Evolutionary conservation across 1,139 yeast species (phyloP).

Genomic region (Tardiomyces digboiensis): DNA sequence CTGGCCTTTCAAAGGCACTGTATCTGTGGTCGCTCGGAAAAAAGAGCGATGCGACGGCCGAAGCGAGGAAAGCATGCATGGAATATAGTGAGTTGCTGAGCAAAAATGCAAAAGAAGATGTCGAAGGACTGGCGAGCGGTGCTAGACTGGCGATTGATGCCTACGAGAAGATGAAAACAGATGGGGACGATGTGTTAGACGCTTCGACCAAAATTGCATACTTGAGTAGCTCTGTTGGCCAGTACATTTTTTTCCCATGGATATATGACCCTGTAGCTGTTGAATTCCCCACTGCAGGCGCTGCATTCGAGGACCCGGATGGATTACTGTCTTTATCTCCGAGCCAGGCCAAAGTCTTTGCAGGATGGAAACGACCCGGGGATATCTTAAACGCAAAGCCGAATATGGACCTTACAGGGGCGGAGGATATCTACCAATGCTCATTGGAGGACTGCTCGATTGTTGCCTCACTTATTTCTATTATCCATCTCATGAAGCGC

Average conservation of each 20-base stretch:
- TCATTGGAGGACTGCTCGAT: constrained; percentile 65
- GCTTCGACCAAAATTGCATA: constrained; percentile 14
- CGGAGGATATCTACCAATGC: constrained; percentile 37
- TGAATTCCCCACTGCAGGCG: constrained; percentile 1
- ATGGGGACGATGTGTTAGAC: constrained; percentile 5
- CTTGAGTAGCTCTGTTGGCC: constrained; percentile 15
- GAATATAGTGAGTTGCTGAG: constrained; percentile 7
- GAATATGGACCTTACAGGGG: neutral
- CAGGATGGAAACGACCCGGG: neutral
- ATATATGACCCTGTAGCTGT: constrained; percentile 9
- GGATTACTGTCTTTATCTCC: constrained; percentile 10
- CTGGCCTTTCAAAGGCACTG: constrained; percentile 11
- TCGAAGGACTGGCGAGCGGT: constrained; percentile 1
- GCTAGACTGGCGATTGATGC: constrained; percentile 1
- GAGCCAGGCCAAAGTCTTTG: constrained; percentile 13
- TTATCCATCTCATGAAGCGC: constrained; percentile 20
- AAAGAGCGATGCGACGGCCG: constrained; percentile 11
- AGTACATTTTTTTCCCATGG: constrained; percentile 19
- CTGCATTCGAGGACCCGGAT: constrained; percentile 12
- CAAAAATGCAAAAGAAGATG: neutral
- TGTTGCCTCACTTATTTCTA: constrained; percentile 53
- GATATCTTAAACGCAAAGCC: neutral
- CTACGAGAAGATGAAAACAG: constrained; percentile 2
- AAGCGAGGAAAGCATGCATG: constrained; percentile 9
- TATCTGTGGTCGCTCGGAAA: constrained; percentile 17